Evolutionary conservation across 257 asterid genomes (phyloP).

Genomic region (Rubia yunnanensis): DNA sequence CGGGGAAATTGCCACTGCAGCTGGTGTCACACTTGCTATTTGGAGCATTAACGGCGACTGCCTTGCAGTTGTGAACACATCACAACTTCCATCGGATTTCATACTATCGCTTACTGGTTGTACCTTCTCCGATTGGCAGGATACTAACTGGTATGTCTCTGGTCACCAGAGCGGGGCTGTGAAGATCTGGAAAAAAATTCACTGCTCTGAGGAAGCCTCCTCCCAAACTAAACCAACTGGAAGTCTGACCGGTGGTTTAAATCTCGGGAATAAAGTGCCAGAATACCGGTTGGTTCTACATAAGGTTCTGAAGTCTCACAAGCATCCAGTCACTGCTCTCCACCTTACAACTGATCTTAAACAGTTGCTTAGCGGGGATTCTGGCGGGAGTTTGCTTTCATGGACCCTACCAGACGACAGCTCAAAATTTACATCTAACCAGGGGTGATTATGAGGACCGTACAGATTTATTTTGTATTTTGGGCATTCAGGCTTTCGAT

Average conservation of each 20-base stretch:
- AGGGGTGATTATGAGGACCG: conserved; percentile 40
- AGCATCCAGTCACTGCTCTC: conserved; percentile 73
- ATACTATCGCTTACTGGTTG: conserved; percentile 69
- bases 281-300: conserved; percentile 78
- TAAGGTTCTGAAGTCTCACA: conserved; percentile 77
- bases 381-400: conserved; percentile 69
- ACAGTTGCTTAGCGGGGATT: conserved; percentile 84
- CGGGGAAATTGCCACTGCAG: conserved; percentile 86
- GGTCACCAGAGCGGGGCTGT: conserved; percentile 99
- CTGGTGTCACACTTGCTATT: conserved; percentile 85
- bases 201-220: conserved; percentile 54
- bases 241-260: conserved; percentile 49
- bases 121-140: conserved; percentile 73
- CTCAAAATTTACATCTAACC: conserved; percentile 49
- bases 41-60: conserved; percentile 98
- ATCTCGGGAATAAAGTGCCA: conserved; percentile 52
- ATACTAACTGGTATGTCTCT: conserved; percentile 77
- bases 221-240: conserved; percentile 35
- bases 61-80: conserved; percentile 87
- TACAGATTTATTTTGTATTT: not conserved
- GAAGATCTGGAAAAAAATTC: conserved; percentile 93
- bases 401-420: conserved; percentile 91
- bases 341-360: conserved; percentile 74
- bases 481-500: conserved; percentile 7
- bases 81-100: conserved; percentile 94